These are phyloP conservation scores for Schizosaccharomyces japonicus DNA, from an alignment of 805 yeast species.

Conservation along the genomic window DNA sequence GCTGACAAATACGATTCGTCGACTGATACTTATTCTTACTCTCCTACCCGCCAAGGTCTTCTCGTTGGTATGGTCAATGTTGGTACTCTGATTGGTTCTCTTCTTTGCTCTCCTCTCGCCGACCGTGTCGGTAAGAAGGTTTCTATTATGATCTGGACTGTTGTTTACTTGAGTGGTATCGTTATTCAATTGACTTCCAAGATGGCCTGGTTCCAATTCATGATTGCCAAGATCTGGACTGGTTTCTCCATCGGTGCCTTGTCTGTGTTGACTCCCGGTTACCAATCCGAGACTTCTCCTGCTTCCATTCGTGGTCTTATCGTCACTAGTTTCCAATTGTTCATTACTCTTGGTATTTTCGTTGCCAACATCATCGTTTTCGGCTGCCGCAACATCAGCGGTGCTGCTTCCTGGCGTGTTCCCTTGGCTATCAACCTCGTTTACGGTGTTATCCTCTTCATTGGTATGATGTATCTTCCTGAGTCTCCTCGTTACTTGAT, in stretches of 20 bases:
- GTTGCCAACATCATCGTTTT: slow-evolving; percentile 47
- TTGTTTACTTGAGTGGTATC: slow-evolving; percentile 5
- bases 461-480: slow-evolving; percentile 46
- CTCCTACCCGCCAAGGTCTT: slow-evolving; percentile 4
- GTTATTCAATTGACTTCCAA: slow-evolving; percentile 6
- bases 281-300: slow-evolving; percentile 60
- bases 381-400: slow-evolving; percentile 28
- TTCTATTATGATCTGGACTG: slow-evolving; percentile 6
- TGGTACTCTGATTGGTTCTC: slow-evolving; percentile 6
- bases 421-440: slow-evolving; percentile 48
- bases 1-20: slow-evolving; percentile 1
- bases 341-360: slow-evolving; percentile 48
- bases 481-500: slow-evolving; percentile 56
- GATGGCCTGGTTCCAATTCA: slow-evolving; percentile 17
- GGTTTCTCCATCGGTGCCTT: slow-evolving; percentile 62
- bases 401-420: slow-evolving; percentile 35
- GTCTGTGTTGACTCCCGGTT: slow-evolving; percentile 35
- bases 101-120: slow-evolving; percentile 6
- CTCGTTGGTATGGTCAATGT: slow-evolving; percentile 7
- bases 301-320: slow-evolving; percentile 57
- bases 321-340: slow-evolving; percentile 53
- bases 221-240: slow-evolving; percentile 20
- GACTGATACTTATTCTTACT: not conserved
- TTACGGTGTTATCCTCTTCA: slow-evolving; percentile 36
- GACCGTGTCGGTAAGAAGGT: slow-evolving; percentile 5